phyloP scores from a whole-genome alignment of 73 alveolate species.

The Paramecium biaurelia region DNA sequence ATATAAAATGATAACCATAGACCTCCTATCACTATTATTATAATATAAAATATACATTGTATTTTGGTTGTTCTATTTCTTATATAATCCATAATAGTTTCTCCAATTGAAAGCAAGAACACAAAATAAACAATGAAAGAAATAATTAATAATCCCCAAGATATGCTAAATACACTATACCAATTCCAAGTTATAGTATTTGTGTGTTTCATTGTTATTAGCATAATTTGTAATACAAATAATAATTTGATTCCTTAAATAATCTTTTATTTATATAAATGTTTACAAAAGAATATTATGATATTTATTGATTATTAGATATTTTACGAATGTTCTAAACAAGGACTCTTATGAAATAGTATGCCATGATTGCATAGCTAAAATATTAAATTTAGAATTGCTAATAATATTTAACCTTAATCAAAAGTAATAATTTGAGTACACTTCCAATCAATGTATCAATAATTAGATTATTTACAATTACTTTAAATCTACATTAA shows the following conservation, averaged over 20 bases:
- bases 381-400: neutral
- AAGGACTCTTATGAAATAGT: conserved; percentile 6
- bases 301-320: neutral
- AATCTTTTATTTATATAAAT: neutral
- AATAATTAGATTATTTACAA: neutral
- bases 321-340: neutral
- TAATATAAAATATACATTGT: neutral
- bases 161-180: conserved; percentile 28
- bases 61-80: neutral
- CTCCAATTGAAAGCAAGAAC: neutral
- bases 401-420: neutral
- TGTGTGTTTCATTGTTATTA: neutral
- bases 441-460: conserved; percentile 17
- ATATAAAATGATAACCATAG: neutral
- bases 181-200: conserved; percentile 29
- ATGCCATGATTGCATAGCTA: neutral
- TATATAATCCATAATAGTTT: neutral
- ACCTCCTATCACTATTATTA: neutral
- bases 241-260: conserved; percentile 30
- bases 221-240: neutral
- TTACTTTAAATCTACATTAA: neutral
- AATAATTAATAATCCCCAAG: conserved; percentile 32
- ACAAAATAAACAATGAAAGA: conserved; percentile 4
- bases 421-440: neutral
- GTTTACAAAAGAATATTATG: neutral